Evolutionary conservation across 169 alveolate species (phyloP).

Genomic region (Cyclospora cayetanensis): DNA sequence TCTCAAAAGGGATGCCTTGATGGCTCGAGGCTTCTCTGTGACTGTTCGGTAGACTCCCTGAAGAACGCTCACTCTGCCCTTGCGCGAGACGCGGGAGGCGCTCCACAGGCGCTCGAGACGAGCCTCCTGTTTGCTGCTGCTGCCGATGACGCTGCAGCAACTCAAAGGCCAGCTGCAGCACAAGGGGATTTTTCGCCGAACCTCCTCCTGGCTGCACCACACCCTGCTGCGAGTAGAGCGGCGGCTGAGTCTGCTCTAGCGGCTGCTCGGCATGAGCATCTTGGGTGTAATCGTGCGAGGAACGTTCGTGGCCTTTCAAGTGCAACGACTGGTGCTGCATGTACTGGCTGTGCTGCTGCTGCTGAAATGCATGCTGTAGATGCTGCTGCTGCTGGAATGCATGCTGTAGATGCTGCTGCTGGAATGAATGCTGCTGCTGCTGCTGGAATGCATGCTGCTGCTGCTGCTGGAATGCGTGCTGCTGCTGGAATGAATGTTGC

Average conservation of each 20-base stretch:
- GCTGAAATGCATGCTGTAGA: neutral
- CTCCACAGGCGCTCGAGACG: too few relatives aligned
- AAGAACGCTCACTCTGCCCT: too few relatives aligned
- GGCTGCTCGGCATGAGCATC: too few relatives aligned
- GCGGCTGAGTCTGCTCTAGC: neutral
- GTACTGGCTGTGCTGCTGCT: neutral
- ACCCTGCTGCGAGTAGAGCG: neutral
- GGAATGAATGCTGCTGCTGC: neutral
- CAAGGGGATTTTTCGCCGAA: neutral
- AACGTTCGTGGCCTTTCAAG: too few relatives aligned
- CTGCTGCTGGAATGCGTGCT: neutral
- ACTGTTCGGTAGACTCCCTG: too few relatives aligned
- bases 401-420: neutral
- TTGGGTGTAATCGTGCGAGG: too few relatives aligned
- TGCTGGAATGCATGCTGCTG: neutral
- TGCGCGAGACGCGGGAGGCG: too few relatives aligned
- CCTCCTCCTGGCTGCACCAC: neutral
- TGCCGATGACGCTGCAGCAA: conserved; percentile 28
- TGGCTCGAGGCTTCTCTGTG: too few relatives aligned
- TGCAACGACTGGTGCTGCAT: neutral
- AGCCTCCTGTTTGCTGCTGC: neutral
- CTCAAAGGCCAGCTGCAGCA: conserved; percentile 26
- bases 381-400: neutral
- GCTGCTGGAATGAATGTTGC: conserved; percentile 25
- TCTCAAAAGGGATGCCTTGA: neutral